Conservation (phyloP, 208 protist genomes). For the Porcisia hertigi region DNA sequence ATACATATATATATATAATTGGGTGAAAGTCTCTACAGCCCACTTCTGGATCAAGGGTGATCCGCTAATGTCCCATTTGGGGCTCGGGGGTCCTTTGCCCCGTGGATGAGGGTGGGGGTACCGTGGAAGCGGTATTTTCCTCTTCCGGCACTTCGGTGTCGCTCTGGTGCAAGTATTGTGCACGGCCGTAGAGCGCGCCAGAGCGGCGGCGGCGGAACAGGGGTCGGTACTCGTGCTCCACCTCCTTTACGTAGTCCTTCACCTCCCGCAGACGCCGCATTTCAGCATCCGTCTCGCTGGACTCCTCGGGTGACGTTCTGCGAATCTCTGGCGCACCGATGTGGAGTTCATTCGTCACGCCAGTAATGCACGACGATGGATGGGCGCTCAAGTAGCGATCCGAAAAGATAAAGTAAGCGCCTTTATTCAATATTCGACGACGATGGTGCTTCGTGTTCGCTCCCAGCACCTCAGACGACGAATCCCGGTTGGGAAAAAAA, state of each 20-base stretch:
- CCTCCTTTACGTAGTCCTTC: slow-evolving; percentile 27
- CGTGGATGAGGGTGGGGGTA: background rate
- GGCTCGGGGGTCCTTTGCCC: no score
- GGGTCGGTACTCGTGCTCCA: slow-evolving; percentile 24
- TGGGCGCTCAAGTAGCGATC: slow-evolving; percentile 30
- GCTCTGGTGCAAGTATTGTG: slow-evolving; percentile 15
- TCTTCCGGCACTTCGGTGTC: background rate
- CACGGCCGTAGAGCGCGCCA: slow-evolving; percentile 22
- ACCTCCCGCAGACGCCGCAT: slow-evolving; percentile 30
- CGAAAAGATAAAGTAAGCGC: slow-evolving; percentile 35
- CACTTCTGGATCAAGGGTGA: no score
- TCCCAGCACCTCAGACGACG: background rate
- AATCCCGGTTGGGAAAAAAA: slow-evolving; percentile 4
- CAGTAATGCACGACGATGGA: slow-evolving; percentile 21
- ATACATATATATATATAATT: no score
- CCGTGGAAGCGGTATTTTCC: background rate
- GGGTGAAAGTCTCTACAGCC: no score
- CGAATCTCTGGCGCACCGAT: background rate
- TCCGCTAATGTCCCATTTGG: no score
- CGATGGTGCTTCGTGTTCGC: background rate
- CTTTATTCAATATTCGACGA: slow-evolving; percentile 19
- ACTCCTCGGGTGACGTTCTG: background rate
- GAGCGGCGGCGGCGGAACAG: slow-evolving; percentile 30
- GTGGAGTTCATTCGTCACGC: slow-evolving; percentile 23
- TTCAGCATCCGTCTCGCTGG: slow-evolving; percentile 19